Percentiles rank a stretch among this genome's conserved stretches.
phyloP scores from a whole-genome alignment of 2,329 filamentous ascomycete genomes.

The Verruconis gallopava region DNA sequence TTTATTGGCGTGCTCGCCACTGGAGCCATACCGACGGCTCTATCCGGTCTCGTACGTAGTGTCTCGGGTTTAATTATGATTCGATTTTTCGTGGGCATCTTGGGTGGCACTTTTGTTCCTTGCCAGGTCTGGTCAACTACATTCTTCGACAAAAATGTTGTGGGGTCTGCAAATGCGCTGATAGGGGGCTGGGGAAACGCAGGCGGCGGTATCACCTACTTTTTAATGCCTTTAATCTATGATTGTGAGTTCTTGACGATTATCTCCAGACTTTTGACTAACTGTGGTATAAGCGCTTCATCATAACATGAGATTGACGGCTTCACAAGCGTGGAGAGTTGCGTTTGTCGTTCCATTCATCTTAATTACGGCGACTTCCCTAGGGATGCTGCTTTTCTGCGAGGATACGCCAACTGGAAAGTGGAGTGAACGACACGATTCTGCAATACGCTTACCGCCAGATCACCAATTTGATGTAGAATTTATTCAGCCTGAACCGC shows the following conservation, averaged over 20 bases:
- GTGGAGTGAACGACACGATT: conserved; percentile 58
- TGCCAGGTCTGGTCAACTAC: conserved; percentile 89
- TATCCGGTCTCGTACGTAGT: conserved; percentile 63
- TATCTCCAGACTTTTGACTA: too few species aligned
- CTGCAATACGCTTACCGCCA: conserved; percentile 12
- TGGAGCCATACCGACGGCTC: conserved; percentile 67
- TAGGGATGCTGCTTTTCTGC: conserved; percentile 59
- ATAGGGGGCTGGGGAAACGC: conserved; percentile 78
- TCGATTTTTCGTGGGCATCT: conserved; percentile 69
- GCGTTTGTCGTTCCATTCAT: conserved; percentile 75
- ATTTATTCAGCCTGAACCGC: too few species aligned
- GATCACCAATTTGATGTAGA: not conserved
- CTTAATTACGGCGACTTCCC: conserved; percentile 52
- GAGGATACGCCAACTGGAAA: conserved; percentile 72
- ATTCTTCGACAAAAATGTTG: conserved; percentile 86
- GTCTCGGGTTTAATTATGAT: conserved; percentile 55
- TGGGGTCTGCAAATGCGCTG: conserved; percentile 77
- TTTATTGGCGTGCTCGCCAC: conserved; percentile 66
- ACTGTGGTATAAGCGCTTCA: too few species aligned
- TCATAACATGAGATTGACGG: conserved; percentile 46
- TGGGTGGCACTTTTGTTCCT: conserved; percentile 67
- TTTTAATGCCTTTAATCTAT: conserved; percentile 83
- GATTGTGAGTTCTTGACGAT: conserved; percentile 52
- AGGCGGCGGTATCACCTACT: conserved; percentile 84
- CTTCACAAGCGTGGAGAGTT: conserved; percentile 68